Evolutionary conservation across 1,284 basidiomycete genomes (phyloP).

Genomic region (Porogramme epimiltina): DNA sequence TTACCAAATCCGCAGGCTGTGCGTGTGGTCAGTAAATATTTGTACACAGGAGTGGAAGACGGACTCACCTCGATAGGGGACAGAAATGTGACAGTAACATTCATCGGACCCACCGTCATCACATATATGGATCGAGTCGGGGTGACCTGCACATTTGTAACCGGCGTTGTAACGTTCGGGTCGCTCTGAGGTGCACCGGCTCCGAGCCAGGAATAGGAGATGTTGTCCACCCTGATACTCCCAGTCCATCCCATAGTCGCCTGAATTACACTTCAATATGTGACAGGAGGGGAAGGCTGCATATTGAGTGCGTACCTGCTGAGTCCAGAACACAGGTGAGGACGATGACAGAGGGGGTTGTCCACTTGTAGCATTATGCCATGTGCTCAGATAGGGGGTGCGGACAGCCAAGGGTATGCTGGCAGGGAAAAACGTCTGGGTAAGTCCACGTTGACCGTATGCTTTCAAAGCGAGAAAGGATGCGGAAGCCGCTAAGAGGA

Average conservation of each 20-base stretch:
- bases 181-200: too few species aligned
- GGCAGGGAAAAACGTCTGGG: background rate
- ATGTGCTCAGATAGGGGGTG: background rate
- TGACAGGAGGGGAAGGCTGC: too few species aligned
- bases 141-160: background rate
- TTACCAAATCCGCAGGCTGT: slow-evolving; percentile 30
- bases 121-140: background rate
- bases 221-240: too few species aligned
- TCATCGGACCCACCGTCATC: background rate
- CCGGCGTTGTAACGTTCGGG: background rate
- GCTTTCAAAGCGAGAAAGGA: too few species aligned
- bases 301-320: too few species aligned
- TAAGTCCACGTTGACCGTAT: too few species aligned
- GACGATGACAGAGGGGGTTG: background rate
- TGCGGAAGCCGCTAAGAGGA: too few species aligned
- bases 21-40: background rate
- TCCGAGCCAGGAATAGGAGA: too few species aligned
- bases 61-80: background rate
- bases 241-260: too few species aligned
- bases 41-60: background rate
- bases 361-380: background rate
- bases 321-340: background rate
- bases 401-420: background rate
- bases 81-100: background rate
- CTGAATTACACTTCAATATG: too few species aligned